Percentiles rank a stretch among this genome's conserved stretches.
Evolutionary conservation across 345 rosid species (phyloP).

Genomic region (Diplotaxis tenuifolia): DNA sequence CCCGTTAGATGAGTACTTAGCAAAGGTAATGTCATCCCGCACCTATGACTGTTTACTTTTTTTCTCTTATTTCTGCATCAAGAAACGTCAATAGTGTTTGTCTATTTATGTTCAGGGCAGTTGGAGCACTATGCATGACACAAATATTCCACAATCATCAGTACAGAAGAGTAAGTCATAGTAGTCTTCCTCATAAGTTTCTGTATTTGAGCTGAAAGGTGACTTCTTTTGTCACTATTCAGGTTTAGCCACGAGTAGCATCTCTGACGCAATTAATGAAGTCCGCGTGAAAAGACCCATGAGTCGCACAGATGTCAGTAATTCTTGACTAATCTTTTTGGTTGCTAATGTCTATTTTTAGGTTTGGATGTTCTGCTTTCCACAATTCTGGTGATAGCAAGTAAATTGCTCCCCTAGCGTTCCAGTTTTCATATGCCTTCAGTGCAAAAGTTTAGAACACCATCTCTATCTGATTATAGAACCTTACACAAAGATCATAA

Average conservation of each 20-base stretch:
- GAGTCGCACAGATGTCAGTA: constrained; percentile 84
- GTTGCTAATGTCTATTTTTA: constrained; percentile 1
- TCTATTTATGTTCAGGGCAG: constrained; percentile 54
- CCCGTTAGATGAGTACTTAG: constrained; percentile 62
- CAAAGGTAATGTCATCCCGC: constrained; percentile 57
- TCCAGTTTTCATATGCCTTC: not conserved
- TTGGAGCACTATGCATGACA: constrained; percentile 55
- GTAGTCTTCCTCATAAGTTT: constrained; percentile 6
- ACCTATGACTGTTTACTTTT: constrained; percentile 14
- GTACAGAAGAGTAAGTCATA: constrained; percentile 36
- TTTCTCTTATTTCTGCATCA: constrained; percentile 17
- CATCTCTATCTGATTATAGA: not conserved
- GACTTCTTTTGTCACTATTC: constrained; percentile 20
- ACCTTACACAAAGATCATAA: not conserved
- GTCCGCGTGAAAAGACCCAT: constrained; percentile 74
- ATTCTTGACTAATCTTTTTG: constrained; percentile 12
- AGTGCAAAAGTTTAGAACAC: not conserved
- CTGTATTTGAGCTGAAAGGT: constrained; percentile 14
- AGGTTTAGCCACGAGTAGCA: constrained; percentile 54
- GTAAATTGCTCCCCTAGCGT: not conserved
- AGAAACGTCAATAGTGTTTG: constrained; percentile 26
- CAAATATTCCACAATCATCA: constrained; percentile 50
- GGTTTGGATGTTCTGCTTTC: not conserved
- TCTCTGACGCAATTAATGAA: constrained; percentile 56
- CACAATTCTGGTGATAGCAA: not conserved